Conservation (phyloP, 495 filamentous ascomycete genomes). For the Trichoderma parareesei region DNA sequence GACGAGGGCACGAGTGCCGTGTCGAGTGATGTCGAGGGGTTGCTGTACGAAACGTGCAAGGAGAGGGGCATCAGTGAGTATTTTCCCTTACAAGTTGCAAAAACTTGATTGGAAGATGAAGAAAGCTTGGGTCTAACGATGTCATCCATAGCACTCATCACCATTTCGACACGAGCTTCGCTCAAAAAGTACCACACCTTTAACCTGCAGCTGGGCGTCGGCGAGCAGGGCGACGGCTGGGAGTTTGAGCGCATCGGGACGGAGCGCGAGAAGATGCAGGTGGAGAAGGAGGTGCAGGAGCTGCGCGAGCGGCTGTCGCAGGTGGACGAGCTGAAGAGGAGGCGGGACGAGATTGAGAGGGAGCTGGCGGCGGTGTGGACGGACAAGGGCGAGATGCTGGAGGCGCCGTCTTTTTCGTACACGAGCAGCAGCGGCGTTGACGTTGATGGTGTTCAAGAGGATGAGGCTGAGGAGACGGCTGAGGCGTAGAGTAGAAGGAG, state of each 20-base stretch:
- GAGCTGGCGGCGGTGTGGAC: slow-evolving; percentile 50
- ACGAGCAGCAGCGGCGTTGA: neutral
- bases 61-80: slow-evolving; percentile 79
- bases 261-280: slow-evolving; percentile 78
- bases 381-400: slow-evolving; percentile 33
- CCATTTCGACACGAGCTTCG: slow-evolving; percentile 84
- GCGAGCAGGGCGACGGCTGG: slow-evolving; percentile 62
- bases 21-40: slow-evolving; percentile 84
- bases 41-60: slow-evolving; percentile 88
- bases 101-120: too few species aligned
- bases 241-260: slow-evolving; percentile 90
- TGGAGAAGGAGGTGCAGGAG: slow-evolving; percentile 81
- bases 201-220: slow-evolving; percentile 73
- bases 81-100: too few species aligned
- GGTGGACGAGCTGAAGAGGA: slow-evolving; percentile 74
- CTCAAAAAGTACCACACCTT: slow-evolving; percentile 92
- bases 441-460: neutral
- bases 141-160: slow-evolving; percentile 57
- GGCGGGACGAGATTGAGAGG: slow-evolving; percentile 63
- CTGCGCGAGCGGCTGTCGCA: slow-evolving; percentile 68
- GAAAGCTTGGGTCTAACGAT: slow-evolving; percentile 20
- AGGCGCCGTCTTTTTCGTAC: slow-evolving; percentile 23
- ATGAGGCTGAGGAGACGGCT: neutral
- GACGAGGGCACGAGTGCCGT: slow-evolving; percentile 96
- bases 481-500: neutral